phyloP scores from a whole-genome alignment of 768 basidiomycete species.

The Auricularia sp. region DNA sequence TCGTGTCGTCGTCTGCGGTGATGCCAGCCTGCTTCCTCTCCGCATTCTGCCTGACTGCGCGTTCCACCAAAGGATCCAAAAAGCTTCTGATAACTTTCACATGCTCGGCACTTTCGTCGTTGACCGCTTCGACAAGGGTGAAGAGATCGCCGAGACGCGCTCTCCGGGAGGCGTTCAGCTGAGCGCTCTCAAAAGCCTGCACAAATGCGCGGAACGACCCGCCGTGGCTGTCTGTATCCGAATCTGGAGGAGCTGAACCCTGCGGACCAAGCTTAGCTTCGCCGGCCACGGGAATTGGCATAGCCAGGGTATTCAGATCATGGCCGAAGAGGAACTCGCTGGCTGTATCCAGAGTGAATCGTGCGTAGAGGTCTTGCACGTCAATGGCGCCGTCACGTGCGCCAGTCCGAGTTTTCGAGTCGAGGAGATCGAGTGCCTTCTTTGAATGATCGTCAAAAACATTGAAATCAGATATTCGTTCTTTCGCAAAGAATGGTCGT shows the following conservation, averaged over 20 bases:
- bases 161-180: conserved; percentile 26
- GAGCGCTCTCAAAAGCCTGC: conserved; percentile 32
- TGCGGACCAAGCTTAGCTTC: conserved; percentile 39
- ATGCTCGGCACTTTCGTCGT: conserved; percentile 29
- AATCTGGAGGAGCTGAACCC: conserved; percentile 32
- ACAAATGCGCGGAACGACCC: conserved; percentile 44
- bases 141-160: conserved; percentile 29
- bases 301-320: conserved; percentile 50
- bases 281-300: conserved; percentile 39
- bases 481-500: conserved; percentile 64
- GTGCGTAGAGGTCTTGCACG: conserved; percentile 55
- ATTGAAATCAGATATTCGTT: conserved; percentile 60
- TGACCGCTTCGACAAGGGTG: conserved; percentile 33
- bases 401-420: conserved; percentile 33
- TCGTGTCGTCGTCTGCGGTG: conserved; percentile 38
- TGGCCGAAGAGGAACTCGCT: conserved; percentile 65
- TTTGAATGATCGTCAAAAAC: conserved; percentile 47
- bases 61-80: conserved; percentile 54
- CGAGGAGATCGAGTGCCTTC: conserved; percentile 16
- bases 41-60: conserved; percentile 38
- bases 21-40: conserved; percentile 25
- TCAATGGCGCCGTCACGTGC: conserved; percentile 36
- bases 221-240: conserved; percentile 30
- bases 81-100: conserved; percentile 27
- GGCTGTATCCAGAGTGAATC: conserved; percentile 61